Evolutionary conservation across 2,329 filamentous ascomycete genomes (phyloP), one percentile per base, ranked within the genome.

Genomic region (Colletotrichum karsti): DNA sequence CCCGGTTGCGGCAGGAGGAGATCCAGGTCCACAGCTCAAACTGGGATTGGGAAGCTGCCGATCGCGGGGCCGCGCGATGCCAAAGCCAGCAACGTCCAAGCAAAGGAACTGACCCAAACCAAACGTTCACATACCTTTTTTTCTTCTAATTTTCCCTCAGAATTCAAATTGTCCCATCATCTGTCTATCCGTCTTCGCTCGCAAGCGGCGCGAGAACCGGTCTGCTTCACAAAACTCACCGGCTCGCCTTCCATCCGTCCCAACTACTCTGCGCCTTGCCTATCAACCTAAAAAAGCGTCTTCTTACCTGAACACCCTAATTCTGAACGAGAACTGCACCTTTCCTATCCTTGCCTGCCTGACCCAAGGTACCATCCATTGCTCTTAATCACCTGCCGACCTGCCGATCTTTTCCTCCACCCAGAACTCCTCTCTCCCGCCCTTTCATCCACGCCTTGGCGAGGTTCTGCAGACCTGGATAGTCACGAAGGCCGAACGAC

Each of bases 51-150:
- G 44, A 46, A 51, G 24, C 61, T 65, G 65, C 60, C 65, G 65
- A 68, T 68, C 60, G 61, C 41, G 46, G 60, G 46, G 37, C 53
- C 42, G 53, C 46, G 44, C 65, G 53, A 65, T 44, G 28, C 65
- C 60, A 30, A 53, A 68, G 65, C 28, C 65, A 65, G 60, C 54
- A 59, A 59, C 65, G 46, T 68, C 61, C 60, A 24, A 54, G 37
- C 22, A 20, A 22, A n/a, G 24, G 18, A 22, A 18, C 46, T 18
- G n/a, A 18, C 24, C 35, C 35, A 26, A 44, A 54, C 35, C 35
- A 26, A 44, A 54, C 55, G 46, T 55, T 39, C 54, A 44, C 51
- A 28, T 63, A 28, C 20, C 22, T 60, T 18, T 15, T 58, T 51
- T 63, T 20, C 46, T n/a, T n/a, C n/a, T n/a, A n/a, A n/a, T n/a